Conservation (phyloP, 2,329 filamentous ascomycete genomes). For the Aureobasidium musti region DNA sequence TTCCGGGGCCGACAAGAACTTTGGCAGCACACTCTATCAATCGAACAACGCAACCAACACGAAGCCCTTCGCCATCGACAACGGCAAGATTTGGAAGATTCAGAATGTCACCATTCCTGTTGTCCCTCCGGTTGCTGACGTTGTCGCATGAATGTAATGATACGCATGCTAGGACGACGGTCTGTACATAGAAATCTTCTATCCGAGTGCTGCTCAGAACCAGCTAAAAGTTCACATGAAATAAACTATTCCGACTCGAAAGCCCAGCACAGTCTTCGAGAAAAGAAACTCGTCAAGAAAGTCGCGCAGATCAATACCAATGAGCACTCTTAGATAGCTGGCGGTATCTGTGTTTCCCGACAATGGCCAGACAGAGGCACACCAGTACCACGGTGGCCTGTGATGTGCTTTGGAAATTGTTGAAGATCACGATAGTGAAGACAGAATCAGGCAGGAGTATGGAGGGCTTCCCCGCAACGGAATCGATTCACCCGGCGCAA, state of each 20-base stretch:
- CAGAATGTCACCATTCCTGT: constrained; percentile 30
- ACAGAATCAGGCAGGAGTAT: too few relatives aligned
- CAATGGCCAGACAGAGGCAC: not conserved
- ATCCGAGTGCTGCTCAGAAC: not conserved
- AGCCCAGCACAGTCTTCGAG: too few relatives aligned
- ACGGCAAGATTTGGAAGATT: constrained; percentile 31
- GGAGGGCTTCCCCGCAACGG: too few relatives aligned
- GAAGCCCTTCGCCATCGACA: constrained; percentile 12
- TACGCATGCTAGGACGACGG: not conserved
- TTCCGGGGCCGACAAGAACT: constrained; percentile 25
- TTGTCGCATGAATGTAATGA: not conserved
- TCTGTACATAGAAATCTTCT: not conserved
- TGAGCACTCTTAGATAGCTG: too few relatives aligned
- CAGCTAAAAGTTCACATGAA: not conserved
- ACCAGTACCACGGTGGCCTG: too few relatives aligned
- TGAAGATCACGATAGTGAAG: too few relatives aligned
- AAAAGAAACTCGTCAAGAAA: too few relatives aligned
- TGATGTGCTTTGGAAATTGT: too few relatives aligned
- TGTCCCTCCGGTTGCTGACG: constrained; percentile 17
- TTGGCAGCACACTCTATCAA: constrained; percentile 19
- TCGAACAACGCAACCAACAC: constrained; percentile 26
- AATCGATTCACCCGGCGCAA: too few relatives aligned
- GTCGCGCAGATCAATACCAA: too few relatives aligned
- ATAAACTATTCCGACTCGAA: not conserved
- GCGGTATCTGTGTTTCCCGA: not conserved